Evolutionary conservation across 768 basidiomycete genomes (phyloP).

Genomic region (Clitopilus hobsonii): DNA sequence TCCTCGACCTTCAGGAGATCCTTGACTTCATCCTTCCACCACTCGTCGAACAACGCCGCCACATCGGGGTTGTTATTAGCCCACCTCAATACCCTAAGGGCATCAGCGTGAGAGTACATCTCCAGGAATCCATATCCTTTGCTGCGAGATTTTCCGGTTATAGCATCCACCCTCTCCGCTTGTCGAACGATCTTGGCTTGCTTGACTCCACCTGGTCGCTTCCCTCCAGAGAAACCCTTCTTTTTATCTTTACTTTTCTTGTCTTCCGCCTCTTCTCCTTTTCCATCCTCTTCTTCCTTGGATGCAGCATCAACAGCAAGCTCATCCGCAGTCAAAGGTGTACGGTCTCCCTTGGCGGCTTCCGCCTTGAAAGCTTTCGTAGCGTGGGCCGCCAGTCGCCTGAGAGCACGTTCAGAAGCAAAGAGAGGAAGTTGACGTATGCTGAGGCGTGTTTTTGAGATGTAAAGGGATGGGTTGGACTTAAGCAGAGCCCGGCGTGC

Average conservation of each 20-base stretch:
- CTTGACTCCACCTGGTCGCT: constrained; percentile 47
- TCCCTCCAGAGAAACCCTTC: constrained; percentile 23
- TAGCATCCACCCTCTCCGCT: constrained; percentile 80
- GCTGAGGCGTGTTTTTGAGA: constrained; percentile 91
- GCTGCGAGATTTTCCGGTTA: constrained; percentile 83
- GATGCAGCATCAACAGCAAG: constrained; percentile 39
- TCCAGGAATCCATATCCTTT: constrained; percentile 97
- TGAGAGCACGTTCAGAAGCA: constrained; percentile 85
- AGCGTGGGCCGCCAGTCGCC: constrained; percentile 81
- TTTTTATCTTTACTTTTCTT: constrained; percentile 17
- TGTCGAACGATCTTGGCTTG: constrained; percentile 94
- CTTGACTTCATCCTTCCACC: constrained; percentile 82
- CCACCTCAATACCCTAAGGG: constrained; percentile 88
- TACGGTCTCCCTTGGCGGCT: constrained; percentile 56
- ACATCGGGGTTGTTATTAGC: constrained; percentile 84
- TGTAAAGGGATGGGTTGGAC: constrained; percentile 89
- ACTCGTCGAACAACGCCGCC: constrained; percentile 58
- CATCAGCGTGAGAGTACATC: constrained; percentile 83
- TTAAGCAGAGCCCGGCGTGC: constrained; percentile 79
- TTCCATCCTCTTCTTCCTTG: constrained; percentile 42
- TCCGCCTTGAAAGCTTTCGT: constrained; percentile 76
- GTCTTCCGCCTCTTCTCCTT: constrained; percentile 28
- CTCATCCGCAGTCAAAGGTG: constrained; percentile 71
- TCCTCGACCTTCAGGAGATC: constrained; percentile 56
- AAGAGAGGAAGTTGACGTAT: constrained; percentile 90